These are phyloP conservation scores for Leucocoprinus leucothites DNA, from an alignment of 768 basidiomycete species.

Conservation along the genomic window DNA sequence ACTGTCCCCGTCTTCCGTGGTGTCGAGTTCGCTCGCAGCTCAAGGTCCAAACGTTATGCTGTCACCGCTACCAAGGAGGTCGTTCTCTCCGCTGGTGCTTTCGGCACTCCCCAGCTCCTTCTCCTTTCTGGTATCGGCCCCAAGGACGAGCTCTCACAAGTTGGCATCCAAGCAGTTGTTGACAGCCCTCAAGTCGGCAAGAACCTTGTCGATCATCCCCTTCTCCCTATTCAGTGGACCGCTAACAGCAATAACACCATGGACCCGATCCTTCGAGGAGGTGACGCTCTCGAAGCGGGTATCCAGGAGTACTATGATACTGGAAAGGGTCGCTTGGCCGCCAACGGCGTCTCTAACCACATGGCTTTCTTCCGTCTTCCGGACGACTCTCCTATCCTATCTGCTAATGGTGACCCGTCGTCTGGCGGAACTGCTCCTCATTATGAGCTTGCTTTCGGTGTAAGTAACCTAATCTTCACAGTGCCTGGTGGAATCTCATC, in stretches of 20 bases:
- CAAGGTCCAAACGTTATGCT: constrained; percentile 8
- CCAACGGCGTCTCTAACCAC: constrained; percentile 25
- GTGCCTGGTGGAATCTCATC: not conserved
- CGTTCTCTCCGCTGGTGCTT: constrained; percentile 17
- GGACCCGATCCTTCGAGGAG: constrained; percentile 22
- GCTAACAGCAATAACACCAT: constrained; percentile 22
- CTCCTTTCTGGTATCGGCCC: constrained; percentile 45
- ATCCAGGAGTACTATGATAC: constrained; percentile 24
- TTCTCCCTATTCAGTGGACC: constrained; percentile 23
- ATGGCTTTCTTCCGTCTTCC: constrained; percentile 29
- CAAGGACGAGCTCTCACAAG: constrained; percentile 23
- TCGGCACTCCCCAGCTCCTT: constrained; percentile 21
- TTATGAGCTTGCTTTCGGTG: constrained; percentile 27
- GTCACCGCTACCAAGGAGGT: constrained; percentile 16
- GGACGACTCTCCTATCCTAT: constrained; percentile 22
- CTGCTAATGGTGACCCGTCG: constrained; percentile 24
- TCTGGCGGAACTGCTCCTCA: constrained; percentile 28
- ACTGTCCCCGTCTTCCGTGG: constrained; percentile 14
- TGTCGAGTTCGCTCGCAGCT: constrained; percentile 17
- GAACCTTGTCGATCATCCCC: constrained; percentile 42
- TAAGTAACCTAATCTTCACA: constrained; percentile 16
- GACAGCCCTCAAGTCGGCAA: constrained; percentile 41
- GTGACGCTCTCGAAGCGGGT: constrained; percentile 11
- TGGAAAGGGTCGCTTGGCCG: constrained; percentile 25
- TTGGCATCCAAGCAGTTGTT: constrained; percentile 37